Base-by-base conservation (phyloP, 192 early-diverging fungal genomes). In the Rhizophlyctis rosea region DNA sequence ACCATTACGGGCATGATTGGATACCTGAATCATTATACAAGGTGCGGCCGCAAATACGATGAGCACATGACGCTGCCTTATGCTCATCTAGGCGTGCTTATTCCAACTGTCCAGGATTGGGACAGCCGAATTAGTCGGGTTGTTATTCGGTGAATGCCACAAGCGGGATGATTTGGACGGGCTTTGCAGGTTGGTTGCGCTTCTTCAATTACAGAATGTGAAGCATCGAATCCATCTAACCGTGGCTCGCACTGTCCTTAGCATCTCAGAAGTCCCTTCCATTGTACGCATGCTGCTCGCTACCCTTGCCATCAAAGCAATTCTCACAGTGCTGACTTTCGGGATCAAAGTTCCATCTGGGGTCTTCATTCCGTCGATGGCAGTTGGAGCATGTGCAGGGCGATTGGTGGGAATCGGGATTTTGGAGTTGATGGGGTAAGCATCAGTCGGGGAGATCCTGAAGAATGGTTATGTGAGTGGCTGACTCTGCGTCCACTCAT, bases 341-440 rank as follows among this genome's bases (percentile, higher is more conserved):
- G 76, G 80, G 24, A 71, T 75, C 35, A 60, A 51, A 21, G 69
- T 84, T 2, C 79, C 82, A 5, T 79, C 63, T 24, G 81, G 81
- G 3, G 66, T 81, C 21, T 75, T 81, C 75, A 80, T 96, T 18
- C 97, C 97, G 0, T 84, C 89, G 34, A 91, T 99, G 86, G 88
- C 88, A 18, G 84, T 97, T 31, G 97, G 97, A 5, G 95, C 97
- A 0, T 80, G 87, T 4, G 88, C 90, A 52, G 96, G 96, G 0
- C 81, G 96, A 4, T 86, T 90, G 64, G 67, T 95, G 18, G 96
- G 94, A 13, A 79, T 94, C 27, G 51, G 90, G 1, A 83, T 91
- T 55, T 82, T 89, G 31, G 14, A 5, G 55, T 34, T n/a, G n/a
- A n/a, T n/a, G n/a, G n/a, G n/a, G n/a, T n/a, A n/a, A n/a, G n/a